Base-by-base conservation (phyloP, 139 green algal species). In the Eudorina sp. region DNA sequence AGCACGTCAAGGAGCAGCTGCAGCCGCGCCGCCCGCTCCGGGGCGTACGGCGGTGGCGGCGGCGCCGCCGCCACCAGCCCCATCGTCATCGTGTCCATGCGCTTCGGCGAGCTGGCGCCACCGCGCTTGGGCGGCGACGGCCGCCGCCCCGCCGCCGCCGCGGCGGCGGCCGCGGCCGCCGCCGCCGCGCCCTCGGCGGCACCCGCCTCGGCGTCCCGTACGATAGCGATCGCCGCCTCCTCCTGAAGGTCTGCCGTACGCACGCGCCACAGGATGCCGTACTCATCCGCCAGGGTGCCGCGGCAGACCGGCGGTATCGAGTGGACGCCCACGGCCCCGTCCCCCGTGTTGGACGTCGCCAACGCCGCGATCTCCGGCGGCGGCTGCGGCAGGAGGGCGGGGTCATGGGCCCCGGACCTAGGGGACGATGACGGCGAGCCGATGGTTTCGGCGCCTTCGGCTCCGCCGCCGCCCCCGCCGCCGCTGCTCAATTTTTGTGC, bases 201-300 rank as follows among this genome's bases (percentile, higher is more conserved):
- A 25, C 8, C 77, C 38, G 34, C 77, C 53, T 55, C 78, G 5
- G 78, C 40, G 6, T 29, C 53, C 46, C 19, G 31, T 31, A 36
- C 70, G 27, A 55, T 34, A 23, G 45, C 81, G 27, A 87, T 0
- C 64, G 19, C 3, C 4, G 46, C 81, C 19, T n/a, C 64, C 23
- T 87, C n/a, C 64, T 51, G 64, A 31, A 87, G 64, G 5, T 53
- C 64, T 18, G 45, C 81, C 81, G 81, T 87, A 53, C 81, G 62
- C 13, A 68, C 81, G 62, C 18, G 19, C 81, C 81, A 87, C 64
- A 87, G 46, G 45, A 78, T n/a, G 81, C 45, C 81, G 81, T 87
- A 87, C 81, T 87, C 81, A 5, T 87, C 81, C 46, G 31, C 21
- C 11, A 87, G 64, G 45, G 45, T 79, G 64, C 81, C 81, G 2